Base-by-base conservation (phyloP, 495 filamentous ascomycete species). In the Hypoxylon trugodes region DNA sequence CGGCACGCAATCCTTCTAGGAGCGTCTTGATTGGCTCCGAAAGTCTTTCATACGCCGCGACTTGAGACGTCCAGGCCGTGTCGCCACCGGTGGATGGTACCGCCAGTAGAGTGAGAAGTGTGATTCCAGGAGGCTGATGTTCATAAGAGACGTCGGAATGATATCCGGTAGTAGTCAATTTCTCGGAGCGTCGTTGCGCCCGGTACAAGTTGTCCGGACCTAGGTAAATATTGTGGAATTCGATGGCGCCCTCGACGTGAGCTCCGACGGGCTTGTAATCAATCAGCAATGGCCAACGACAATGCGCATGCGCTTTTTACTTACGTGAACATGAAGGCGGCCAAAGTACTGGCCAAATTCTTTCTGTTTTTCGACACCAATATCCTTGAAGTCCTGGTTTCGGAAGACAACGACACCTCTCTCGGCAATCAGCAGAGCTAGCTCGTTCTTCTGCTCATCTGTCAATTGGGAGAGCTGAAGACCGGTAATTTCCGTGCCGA, bases 391-490 rank as follows among this genome's bases (percentile, higher is more conserved):
- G 53, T 84, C 77, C 74, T 92, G 89, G 25, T 81, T 78, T 9
- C 89, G 82, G 77, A 92, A 90, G 65, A 92, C 84, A 2, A 93
- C 88, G 3, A 91, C 89, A 6, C 89, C 89, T 24, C 89, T 81
- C 45, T 82, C 86, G 19, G 90, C 85, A 53, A 92, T 83, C 33
- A 93, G 74, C 5, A 88, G 80, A 1, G 90, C 90, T 2, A 92
- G 80, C 46, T 93, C 90, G 68, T 92, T 86, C 71, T 89, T 90
- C 65, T 91, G 89, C 1, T 78, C 80, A 62, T 90, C 84, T 5
- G 77, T 87, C 40, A 93, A 80, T 52, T 82, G 81, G 8, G 84
- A 81, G 7, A 93, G 84, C 64, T 90, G 82, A 7, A 92, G 77
- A 1, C 89, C 90, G 40, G 83, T 79, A 57, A 93, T 76, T 67